These are phyloP conservation scores for Toxoplasma gondii DNA, from an alignment of 169 alveolate species.

Conservation along the genomic window DNA sequence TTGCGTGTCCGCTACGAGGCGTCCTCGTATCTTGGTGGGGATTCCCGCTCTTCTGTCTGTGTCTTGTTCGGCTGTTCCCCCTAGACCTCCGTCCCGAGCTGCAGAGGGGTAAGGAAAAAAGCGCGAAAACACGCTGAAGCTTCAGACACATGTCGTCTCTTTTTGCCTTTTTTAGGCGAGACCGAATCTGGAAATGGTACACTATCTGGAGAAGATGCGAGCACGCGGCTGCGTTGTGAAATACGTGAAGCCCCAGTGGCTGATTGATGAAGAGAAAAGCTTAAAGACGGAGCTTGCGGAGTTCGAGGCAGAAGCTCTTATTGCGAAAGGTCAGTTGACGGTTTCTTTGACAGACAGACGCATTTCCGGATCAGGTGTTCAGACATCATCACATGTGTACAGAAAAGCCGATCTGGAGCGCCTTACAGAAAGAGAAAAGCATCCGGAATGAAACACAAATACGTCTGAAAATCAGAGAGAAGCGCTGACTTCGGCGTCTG, in stretches of 20 bases:
- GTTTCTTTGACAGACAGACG: neutral
- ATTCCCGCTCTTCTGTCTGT: too few relatives aligned
- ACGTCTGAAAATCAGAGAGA: too few relatives aligned
- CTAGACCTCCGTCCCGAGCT: too few relatives aligned
- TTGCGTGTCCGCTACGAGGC: too few relatives aligned
- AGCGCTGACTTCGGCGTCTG: too few relatives aligned
- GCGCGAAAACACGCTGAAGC: neutral
- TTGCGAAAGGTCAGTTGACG: slow-evolving; percentile 47
- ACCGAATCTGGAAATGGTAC: slow-evolving; percentile 81
- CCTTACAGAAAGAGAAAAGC: too few relatives aligned
- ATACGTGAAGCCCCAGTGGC: slow-evolving; percentile 91
- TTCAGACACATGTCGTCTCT: neutral
- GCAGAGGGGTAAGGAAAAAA: too few relatives aligned
- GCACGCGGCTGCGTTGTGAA: slow-evolving; percentile 84
- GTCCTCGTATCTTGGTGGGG: too few relatives aligned
- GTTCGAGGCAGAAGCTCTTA: slow-evolving; percentile 74
- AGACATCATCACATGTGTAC: neutral
- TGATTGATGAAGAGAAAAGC: slow-evolving; percentile 82
- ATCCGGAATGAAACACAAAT: too few relatives aligned
- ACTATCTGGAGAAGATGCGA: slow-evolving; percentile 85
- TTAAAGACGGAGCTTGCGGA: slow-evolving; percentile 80
- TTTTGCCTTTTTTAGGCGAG: slow-evolving; percentile 71
- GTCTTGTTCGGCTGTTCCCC: too few relatives aligned
- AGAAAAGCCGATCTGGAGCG: neutral
- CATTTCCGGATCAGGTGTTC: neutral